Evolutionary conservation across 2,329 filamentous ascomycete genomes (phyloP).

Genomic region (Aspergillus sp.): DNA sequence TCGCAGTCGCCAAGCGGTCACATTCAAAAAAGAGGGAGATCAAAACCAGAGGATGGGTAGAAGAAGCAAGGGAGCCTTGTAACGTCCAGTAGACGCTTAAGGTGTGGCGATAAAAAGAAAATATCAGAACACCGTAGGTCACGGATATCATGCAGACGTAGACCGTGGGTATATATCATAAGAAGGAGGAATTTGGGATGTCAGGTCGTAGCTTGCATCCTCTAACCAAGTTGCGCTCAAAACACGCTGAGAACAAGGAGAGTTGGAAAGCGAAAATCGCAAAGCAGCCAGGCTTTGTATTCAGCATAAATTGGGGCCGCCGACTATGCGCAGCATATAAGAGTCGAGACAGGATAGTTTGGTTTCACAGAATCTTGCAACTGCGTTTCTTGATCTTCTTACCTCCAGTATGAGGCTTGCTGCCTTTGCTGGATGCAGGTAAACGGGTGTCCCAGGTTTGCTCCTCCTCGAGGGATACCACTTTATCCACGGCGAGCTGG

Average conservation of each 20-base stretch:
- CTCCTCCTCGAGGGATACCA: slow-evolving; percentile 82
- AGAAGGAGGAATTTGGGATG: slow-evolving; percentile 1
- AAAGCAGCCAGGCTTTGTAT: slow-evolving; percentile 43
- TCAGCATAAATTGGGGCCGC: slow-evolving; percentile 18
- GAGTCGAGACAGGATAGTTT: slow-evolving; percentile 22
- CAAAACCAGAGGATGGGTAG: slow-evolving; percentile 14
- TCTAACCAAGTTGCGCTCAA: slow-evolving; percentile 15
- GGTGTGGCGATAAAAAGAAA: slow-evolving; percentile 1
- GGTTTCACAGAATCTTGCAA: slow-evolving; percentile 74
- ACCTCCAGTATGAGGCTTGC: slow-evolving; percentile 41
- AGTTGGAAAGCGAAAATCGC: slow-evolving; percentile 23
- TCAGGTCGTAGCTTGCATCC: background rate
- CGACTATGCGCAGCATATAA: slow-evolving; percentile 17
- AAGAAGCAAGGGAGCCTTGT: background rate
- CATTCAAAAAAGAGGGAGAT: slow-evolving; percentile 13
- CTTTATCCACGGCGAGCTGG: slow-evolving; percentile 84
- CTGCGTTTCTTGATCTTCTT: slow-evolving; percentile 83
- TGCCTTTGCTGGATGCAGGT: slow-evolving; percentile 22
- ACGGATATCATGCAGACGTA: background rate
- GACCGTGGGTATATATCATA: background rate
- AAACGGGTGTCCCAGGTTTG: slow-evolving; percentile 49
- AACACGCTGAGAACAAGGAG: slow-evolving; percentile 20
- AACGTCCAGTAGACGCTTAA: slow-evolving; percentile 12
- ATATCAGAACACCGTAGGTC: slow-evolving; percentile 2
- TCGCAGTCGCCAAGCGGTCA: slow-evolving; percentile 7